phyloP scores from a whole-genome alignment of 192 early-diverging fungal species.

The Coemansia sp. region DNA sequence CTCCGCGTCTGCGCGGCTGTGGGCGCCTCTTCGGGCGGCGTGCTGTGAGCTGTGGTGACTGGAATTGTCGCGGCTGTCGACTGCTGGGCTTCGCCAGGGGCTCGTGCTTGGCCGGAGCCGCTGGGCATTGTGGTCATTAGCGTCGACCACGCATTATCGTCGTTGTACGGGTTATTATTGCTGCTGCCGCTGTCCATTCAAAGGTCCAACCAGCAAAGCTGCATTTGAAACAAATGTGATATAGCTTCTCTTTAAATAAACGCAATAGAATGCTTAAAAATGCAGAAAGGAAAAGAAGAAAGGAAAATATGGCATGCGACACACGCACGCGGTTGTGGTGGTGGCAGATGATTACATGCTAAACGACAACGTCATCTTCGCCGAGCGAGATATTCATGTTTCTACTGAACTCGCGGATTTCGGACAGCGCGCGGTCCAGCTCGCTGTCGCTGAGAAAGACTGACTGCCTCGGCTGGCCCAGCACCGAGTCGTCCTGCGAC shows the following conservation, averaged over 20 bases:
- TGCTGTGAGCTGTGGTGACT: neutral
- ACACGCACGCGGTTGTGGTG: neutral
- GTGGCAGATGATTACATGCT: neutral
- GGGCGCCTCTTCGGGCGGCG: neutral
- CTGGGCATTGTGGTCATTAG: conserved; percentile 16
- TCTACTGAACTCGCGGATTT: conserved; percentile 47
- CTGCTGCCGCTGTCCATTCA: conserved; percentile 11
- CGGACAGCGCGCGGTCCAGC: conserved; percentile 39
- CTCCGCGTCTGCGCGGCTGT: conserved; percentile 21
- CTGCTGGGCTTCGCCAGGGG: neutral
- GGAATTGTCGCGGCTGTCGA: conserved; percentile 1
- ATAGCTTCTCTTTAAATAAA: neutral
- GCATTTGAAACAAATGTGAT: conserved; percentile 2
- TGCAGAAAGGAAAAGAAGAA: neutral
- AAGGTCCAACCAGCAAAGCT: neutral
- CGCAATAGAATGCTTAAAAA: conserved; percentile 3
- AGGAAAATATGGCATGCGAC: neutral
- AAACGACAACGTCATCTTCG: conserved; percentile 5
- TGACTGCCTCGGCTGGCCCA: conserved; percentile 17
- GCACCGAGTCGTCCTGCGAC: neutral
- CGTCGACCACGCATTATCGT: conserved; percentile 44
- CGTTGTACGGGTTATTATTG: conserved; percentile 5
- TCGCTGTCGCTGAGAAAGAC: conserved; percentile 46
- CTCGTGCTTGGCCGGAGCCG: neutral
- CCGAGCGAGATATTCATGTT: conserved; percentile 42